Conservation (phyloP, 192 early-diverging fungal species). For the Coemansia reversa region DNA sequence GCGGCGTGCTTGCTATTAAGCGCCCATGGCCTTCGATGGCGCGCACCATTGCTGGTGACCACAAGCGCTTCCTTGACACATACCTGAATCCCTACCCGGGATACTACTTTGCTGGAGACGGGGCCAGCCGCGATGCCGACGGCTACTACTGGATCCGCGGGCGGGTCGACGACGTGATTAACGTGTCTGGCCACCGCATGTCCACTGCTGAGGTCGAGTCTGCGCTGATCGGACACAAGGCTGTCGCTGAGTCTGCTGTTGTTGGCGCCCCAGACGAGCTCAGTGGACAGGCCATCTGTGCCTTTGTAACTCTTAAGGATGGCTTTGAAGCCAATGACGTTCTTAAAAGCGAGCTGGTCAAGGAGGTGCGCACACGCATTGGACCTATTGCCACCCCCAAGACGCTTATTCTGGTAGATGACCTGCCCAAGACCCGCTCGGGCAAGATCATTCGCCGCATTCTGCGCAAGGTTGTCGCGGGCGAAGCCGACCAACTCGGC, state of each 20-base stretch:
- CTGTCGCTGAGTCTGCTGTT: slow-evolving; percentile 87
- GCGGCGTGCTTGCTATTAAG: slow-evolving; percentile 87
- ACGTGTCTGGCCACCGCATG: slow-evolving; percentile 93
- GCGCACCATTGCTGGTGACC: slow-evolving; percentile 87
- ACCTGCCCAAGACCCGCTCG: slow-evolving; percentile 92
- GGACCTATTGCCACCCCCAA: slow-evolving; percentile 93
- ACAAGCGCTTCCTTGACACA: slow-evolving; percentile 89
- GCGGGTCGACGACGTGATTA: slow-evolving; percentile 91
- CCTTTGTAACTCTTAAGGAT: slow-evolving; percentile 79
- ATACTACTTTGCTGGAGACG: slow-evolving; percentile 97
- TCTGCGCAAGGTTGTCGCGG: slow-evolving; percentile 87
- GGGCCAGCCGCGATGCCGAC: slow-evolving; percentile 85
- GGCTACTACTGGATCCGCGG: slow-evolving; percentile 97
- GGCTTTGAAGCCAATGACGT: slow-evolving; percentile 52
- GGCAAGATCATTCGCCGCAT: slow-evolving; percentile 98
- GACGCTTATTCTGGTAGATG: slow-evolving; percentile 77
- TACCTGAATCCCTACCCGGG: slow-evolving; percentile 88
- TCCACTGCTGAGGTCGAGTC: slow-evolving; percentile 94
- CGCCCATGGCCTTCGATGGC: slow-evolving; percentile 91
- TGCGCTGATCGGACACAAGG: slow-evolving; percentile 74
- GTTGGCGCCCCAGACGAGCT: slow-evolving; percentile 86
- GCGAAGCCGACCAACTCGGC: slow-evolving; percentile 81
- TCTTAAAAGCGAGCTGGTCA: slow-evolving; percentile 63
- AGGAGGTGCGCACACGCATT: slow-evolving; percentile 84
- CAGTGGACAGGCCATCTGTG: slow-evolving; percentile 88